phyloP scores from a whole-genome alignment of 192 early-diverging fungal species.

The Umbelopsis sp. region DNA sequence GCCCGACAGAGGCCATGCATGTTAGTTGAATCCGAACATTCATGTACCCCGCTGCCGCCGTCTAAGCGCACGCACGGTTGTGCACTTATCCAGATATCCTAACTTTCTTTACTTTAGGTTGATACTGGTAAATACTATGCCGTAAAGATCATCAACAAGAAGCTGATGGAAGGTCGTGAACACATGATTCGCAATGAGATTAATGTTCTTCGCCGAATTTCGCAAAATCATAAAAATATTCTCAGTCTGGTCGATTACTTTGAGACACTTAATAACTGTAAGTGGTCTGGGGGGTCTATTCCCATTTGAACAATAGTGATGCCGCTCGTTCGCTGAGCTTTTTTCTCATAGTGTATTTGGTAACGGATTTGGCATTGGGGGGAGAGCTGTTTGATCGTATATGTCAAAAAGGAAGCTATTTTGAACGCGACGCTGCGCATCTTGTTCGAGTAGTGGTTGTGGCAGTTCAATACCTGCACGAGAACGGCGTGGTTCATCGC shows the following conservation, averaged over 20 bases:
- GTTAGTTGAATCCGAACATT: slow-evolving; percentile 33
- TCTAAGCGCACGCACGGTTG: not conserved
- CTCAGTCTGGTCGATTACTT: slow-evolving; percentile 79
- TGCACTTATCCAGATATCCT: not conserved
- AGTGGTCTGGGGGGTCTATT: slow-evolving; percentile 8
- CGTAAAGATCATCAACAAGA: slow-evolving; percentile 82
- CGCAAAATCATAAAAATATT: slow-evolving; percentile 72
- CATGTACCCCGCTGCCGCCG: not conserved
- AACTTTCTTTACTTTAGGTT: slow-evolving; percentile 43
- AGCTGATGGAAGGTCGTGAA: slow-evolving; percentile 69
- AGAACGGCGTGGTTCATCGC: slow-evolving; percentile 86
- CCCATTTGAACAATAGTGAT: not conserved
- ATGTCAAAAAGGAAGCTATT: slow-evolving; percentile 64
- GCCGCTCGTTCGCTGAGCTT: not conserved
- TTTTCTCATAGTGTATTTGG: slow-evolving; percentile 63
- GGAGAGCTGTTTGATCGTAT: slow-evolving; percentile 95
- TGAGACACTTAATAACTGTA: slow-evolving; percentile 72
- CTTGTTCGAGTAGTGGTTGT: slow-evolving; percentile 77
- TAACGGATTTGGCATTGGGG: slow-evolving; percentile 80
- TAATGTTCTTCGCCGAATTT: slow-evolving; percentile 66
- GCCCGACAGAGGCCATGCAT: slow-evolving; percentile 53
- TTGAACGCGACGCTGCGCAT: slow-evolving; percentile 80
- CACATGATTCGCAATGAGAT: slow-evolving; percentile 78
- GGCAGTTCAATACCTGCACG: slow-evolving; percentile 85
- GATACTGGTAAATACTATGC: slow-evolving; percentile 73